Evolutionary conservation across 1,139 yeast genomes (phyloP).

Genomic region (Kazachstania sp.): DNA sequence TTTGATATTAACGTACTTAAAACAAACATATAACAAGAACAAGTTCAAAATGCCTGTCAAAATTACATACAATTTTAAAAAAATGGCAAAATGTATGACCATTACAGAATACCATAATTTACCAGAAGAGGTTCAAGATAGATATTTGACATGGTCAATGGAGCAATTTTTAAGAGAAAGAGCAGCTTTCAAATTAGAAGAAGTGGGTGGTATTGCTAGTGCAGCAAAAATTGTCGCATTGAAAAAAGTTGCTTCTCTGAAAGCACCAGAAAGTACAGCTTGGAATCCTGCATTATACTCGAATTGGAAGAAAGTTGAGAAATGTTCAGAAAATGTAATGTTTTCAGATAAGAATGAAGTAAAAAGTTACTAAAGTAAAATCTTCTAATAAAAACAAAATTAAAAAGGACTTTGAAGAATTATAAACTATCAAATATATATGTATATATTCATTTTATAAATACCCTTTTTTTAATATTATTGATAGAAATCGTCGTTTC

Average conservation of each 20-base stretch:
- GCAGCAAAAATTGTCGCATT: constrained; percentile 1
- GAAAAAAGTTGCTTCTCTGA: background rate
- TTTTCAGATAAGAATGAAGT: background rate
- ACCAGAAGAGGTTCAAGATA: constrained; percentile 3
- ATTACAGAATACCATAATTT: constrained; percentile 3
- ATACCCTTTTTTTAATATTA: too few relatives aligned
- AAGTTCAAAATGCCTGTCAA: background rate
- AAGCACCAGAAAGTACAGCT: background rate
- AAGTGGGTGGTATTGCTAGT: constrained; percentile 4
- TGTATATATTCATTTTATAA: too few relatives aligned
- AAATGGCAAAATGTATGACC: constrained; percentile 7
- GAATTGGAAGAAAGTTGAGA: background rate
- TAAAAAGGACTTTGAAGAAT: too few relatives aligned
- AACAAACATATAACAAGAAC: background rate
- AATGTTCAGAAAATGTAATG: background rate
- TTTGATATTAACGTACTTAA: too few relatives aligned
- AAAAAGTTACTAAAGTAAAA: too few relatives aligned
- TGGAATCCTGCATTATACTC: background rate
- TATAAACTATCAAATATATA: too few relatives aligned
- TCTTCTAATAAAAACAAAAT: too few relatives aligned
- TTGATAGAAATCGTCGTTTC: too few relatives aligned
- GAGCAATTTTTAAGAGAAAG: constrained; percentile 3
- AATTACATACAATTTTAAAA: constrained; percentile 2
- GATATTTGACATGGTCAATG: constrained; percentile 5
- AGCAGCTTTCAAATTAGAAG: constrained; percentile 1